Conservation (phyloP, 1,139 yeast genomes). For the Zygoascus meyerae region DNA sequence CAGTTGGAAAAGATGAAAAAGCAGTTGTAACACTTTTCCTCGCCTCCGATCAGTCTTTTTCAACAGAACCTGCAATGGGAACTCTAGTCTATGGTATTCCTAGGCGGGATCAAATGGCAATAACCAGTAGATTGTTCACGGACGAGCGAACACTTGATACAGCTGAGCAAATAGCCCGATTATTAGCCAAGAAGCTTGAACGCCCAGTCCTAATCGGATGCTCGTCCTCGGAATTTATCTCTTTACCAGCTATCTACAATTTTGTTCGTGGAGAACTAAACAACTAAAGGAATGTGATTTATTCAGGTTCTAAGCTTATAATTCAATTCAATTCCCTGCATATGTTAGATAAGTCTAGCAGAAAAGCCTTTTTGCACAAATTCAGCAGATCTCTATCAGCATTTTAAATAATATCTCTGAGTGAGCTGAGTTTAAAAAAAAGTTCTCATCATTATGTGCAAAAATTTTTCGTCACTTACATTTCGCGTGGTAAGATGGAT, state of each 20-base stretch:
- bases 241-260: slow-evolving; percentile 5
- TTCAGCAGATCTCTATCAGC: slow-evolving; percentile 16
- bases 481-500: background rate
- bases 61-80: slow-evolving; percentile 21
- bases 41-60: slow-evolving; percentile 8
- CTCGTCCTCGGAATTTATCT: slow-evolving; percentile 12
- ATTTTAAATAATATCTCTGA: slow-evolving; percentile 31
- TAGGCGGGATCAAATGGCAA: slow-evolving; percentile 9
- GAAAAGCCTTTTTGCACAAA: too few species aligned
- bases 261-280: slow-evolving; percentile 1
- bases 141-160: slow-evolving; percentile 19
- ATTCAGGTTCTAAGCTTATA: too few species aligned
- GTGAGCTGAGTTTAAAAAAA: slow-evolving; percentile 37
- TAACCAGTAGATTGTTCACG: slow-evolving; percentile 15
- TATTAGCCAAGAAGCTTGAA: slow-evolving; percentile 15
- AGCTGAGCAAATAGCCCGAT: slow-evolving; percentile 20
- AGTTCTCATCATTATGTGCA: slow-evolving; percentile 27
- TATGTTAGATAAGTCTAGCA: too few species aligned
- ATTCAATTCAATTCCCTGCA: too few species aligned
- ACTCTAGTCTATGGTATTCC: slow-evolving; percentile 21
- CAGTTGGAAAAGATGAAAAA: slow-evolving; percentile 11
- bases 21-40: slow-evolving; percentile 13
- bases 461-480: slow-evolving; percentile 2
- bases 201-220: slow-evolving; percentile 21
- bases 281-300: too few species aligned